Base-by-base conservation (phyloP, 176 grass and related monocot genomes). In the Zea luxurians region DNA sequence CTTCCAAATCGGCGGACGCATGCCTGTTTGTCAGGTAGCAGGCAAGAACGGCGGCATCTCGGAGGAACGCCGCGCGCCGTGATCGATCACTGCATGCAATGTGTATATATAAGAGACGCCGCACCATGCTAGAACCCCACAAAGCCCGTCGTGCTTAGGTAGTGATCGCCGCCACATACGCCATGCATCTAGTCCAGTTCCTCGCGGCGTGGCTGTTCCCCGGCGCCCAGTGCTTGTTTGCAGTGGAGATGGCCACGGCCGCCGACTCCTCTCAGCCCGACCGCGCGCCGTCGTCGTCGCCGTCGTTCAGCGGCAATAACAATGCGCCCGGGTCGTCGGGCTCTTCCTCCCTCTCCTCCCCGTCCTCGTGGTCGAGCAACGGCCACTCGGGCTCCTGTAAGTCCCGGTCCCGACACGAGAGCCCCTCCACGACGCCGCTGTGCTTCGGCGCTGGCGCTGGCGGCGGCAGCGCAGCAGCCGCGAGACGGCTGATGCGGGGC, bases 191-290 rank as follows among this genome's bases (percentile, higher is more conserved):
- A 13, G n/a, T 78, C 47, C 75, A 79, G 15, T 16, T 79, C 67
- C 2, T 70, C 48, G 4, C 16, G 16, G 60, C 76, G 48, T 87
- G 85, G 80, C 44, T 87, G 60, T 78, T 78, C 74, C 42, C 80
- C 35, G 13, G 49, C 64, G 37, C 76, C 38, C 10, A 11, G 9
- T 62, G 57, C 65, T 48, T 27, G 27, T 27, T 74, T 7, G 41
- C 66, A 8, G 53, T 34, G 52, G 20, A 27, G 2, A 45, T 8
- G 6, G 9, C 20, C 17, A 13, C 21, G 1, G 27, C 70, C 36
- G 27, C 70, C 36, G 5, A 27, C 13, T 18, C 10, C 48, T 16
- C 18, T 13, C 6, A 66, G 4, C 37, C 6, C 18, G 46, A 78
- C 6, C 16, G 46, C 35, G 3, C n/a, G 7, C 63, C 82, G 18